Evolutionary conservation across 306 rosid species (phyloP).

Genomic region (Malus asiatica): DNA sequence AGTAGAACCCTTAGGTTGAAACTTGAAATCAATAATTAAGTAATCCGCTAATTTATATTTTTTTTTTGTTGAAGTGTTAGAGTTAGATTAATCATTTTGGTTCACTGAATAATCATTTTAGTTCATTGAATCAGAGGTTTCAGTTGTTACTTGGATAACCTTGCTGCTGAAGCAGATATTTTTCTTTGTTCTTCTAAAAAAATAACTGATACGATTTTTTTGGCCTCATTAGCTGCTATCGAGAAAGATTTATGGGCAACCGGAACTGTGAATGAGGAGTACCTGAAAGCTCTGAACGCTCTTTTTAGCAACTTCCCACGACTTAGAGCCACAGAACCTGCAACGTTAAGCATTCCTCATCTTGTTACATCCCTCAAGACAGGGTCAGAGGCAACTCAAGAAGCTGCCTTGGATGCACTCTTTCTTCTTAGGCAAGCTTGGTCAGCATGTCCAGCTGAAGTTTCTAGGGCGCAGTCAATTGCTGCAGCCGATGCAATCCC

Average conservation of each 20-base stretch:
- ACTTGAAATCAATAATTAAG: neutral
- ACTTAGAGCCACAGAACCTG: slow-evolving; percentile 96
- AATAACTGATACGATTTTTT: neutral
- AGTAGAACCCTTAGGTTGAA: neutral
- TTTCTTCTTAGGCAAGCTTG: slow-evolving; percentile 99
- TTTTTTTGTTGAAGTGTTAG: neutral
- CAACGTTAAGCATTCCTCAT: slow-evolving; percentile 97
- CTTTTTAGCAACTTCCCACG: slow-evolving; percentile 96
- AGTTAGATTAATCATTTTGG: neutral
- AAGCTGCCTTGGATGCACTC: slow-evolving; percentile 92
- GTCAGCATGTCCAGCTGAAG: slow-evolving; percentile 98
- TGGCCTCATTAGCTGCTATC: slow-evolving; percentile 65
- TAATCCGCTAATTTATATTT: neutral
- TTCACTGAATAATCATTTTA: neutral
- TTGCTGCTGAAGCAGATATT: neutral
- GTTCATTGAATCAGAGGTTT: neutral
- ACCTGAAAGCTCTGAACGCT: slow-evolving; percentile 86
- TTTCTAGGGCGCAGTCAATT: slow-evolving; percentile 92
- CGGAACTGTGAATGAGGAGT: slow-evolving; percentile 94
- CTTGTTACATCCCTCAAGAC: slow-evolving; percentile 88
- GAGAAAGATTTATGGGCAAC: slow-evolving; percentile 96
- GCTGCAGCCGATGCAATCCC: slow-evolving; percentile 99
- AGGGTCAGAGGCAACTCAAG: slow-evolving; percentile 95
- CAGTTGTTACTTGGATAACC: neutral
- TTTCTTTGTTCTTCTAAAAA: neutral